Evolutionary conservation across 768 basidiomycete species (phyloP), one percentile per base, ranked within the genome.

Genomic region (Auricularia heimuer): DNA sequence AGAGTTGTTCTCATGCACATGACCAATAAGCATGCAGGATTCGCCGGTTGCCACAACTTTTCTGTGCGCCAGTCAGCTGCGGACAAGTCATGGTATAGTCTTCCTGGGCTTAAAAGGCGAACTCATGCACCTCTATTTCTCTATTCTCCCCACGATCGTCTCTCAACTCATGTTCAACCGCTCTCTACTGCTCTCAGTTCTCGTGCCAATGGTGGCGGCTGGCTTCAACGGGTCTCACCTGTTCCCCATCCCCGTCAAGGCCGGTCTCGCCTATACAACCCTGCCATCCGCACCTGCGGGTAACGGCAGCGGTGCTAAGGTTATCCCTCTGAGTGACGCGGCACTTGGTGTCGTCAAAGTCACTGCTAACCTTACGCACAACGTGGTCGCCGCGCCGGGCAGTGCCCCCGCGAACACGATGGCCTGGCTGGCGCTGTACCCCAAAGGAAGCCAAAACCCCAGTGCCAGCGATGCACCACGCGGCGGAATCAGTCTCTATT

Each of bases 401-500:
- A 35, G 6, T 34, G 56, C 24, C 4, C 56, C 56, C 6, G 29
- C 56, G 11, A 83, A 83, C 69, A 80, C 79, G 73, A 24, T 1
- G 56, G 76, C 80, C 12, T 83, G 85, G 81, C 77, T 78, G 70
- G 82, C 83, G 1, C 75, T 76, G 66, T 87, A 80, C 71, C 82
- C 84, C 42, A 65, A 81, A 70, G 86, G 85, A 35, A 86, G 85
- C 61, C 84, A 81, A 74, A 83, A 77, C n/a, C 82, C 81, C 69
- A 51, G 47, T 21, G 47, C 47, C 4, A 72, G 72, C 11, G 75
- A 79, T 67, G 56, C 71, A 18, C 81, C 18, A 75, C 75, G 63
- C 24, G 86, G 86, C 63, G 88, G 88, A 14, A 75, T 88, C 71
- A 87, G 86, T 18, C 88, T 90, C 80, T 90, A 91, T 73, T 81